These are phyloP conservation scores for Malus hybrid DNA, from an alignment of 331 rosid genomes.

Conservation along the genomic window DNA sequence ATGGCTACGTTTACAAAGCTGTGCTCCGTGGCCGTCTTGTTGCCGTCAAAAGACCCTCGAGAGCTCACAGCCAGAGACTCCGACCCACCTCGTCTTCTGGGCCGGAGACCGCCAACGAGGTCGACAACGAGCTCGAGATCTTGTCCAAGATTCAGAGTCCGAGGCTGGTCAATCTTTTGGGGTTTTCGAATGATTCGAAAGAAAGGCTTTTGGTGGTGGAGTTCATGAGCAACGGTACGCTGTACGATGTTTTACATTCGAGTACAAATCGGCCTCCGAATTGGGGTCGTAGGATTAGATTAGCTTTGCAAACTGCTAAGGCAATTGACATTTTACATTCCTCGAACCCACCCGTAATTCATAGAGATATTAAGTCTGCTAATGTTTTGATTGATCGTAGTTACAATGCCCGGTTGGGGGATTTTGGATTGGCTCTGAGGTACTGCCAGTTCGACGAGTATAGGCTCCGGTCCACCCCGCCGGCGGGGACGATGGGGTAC, in stretches of 20 bases:
- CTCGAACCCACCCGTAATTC: conserved; percentile 33
- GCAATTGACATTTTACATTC: conserved; percentile 80
- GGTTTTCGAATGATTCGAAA: conserved; percentile 61
- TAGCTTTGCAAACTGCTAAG: conserved; percentile 85
- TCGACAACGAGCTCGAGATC: conserved; percentile 93
- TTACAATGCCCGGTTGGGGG: conserved; percentile 85
- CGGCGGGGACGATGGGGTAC: conserved; percentile 97
- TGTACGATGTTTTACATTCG: conserved; percentile 81
- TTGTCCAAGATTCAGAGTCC: conserved; percentile 87
- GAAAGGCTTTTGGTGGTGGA: conserved; percentile 87
- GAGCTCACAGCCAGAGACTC: conserved; percentile 21
- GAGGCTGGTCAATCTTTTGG: conserved; percentile 69
- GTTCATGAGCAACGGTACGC: conserved; percentile 94
- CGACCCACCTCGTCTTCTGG: conserved; percentile 19
- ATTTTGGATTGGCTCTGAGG: conserved; percentile 77
- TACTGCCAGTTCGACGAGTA: conserved; percentile 52
- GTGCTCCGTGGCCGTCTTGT: conserved; percentile 69
- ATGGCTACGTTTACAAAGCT: conserved; percentile 89
- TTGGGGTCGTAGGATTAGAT: conserved; percentile 85
- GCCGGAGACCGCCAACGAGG: conserved; percentile 52
- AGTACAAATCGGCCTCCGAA: conserved; percentile 22
- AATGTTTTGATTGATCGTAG: conserved; percentile 72
- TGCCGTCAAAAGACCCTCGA: conserved; percentile 84
- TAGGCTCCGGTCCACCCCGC: conserved; percentile 76
- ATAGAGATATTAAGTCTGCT: conserved; percentile 72